A percentile compares a stretch with the other conserved stretches of the same genome.
These are phyloP conservation scores for Euphrasia confusa DNA, from an alignment of 257 asterid genomes.

Conservation along the genomic window DNA sequence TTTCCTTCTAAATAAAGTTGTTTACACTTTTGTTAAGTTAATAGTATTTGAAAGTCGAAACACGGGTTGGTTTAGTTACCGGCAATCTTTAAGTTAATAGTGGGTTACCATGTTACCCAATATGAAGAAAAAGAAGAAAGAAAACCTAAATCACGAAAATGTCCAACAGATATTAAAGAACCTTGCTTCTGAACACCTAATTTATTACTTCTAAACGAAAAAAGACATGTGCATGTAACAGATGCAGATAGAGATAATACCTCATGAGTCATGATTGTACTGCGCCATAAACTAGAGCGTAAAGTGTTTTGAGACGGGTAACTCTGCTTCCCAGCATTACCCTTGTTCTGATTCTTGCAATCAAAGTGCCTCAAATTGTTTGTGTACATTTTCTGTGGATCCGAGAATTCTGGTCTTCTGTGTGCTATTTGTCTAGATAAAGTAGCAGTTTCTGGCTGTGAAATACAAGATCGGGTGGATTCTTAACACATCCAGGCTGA, in stretches of 20 bases:
- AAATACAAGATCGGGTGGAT: neutral
- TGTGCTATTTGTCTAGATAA: neutral
- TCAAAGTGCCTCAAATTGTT: no score
- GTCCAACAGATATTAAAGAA: neutral
- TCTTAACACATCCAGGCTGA: neutral
- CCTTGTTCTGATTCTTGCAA: no score
- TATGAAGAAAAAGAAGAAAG: neutral
- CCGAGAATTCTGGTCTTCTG: neutral
- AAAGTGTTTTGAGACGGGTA: no score
- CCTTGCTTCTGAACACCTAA: neutral
- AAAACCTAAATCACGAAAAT: no score
- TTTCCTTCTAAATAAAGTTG: no score
- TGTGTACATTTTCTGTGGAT: neutral
- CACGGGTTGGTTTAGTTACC: conserved; percentile 3
- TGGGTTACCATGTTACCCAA: no score
- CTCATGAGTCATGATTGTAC: neutral
- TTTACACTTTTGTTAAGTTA: neutral
- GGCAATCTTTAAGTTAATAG: neutral
- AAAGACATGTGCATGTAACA: neutral
- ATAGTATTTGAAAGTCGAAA: neutral
- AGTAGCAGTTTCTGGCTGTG: neutral
- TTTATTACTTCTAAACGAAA: neutral
- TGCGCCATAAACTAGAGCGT: no score
- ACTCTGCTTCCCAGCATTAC: no score
- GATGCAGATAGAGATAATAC: neutral